These are phyloP conservation scores for Aspergillus carlsbadensis DNA, from an alignment of 495 filamentous ascomycete species.

Conservation along the genomic window DNA sequence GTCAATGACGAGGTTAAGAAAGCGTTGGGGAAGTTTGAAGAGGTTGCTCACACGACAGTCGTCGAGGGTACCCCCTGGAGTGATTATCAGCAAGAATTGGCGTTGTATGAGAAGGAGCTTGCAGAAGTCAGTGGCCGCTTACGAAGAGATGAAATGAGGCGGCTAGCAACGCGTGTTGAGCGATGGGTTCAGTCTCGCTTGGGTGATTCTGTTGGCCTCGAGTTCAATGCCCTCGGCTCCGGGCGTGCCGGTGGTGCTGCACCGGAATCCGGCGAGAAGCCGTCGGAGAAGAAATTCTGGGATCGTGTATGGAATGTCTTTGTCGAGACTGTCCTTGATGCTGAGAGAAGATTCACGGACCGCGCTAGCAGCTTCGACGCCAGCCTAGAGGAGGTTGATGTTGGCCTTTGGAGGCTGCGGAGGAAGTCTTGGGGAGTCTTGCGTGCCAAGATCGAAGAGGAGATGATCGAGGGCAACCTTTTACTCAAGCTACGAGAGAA, in stretches of 20 bases:
- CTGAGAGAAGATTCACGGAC: slow-evolving; percentile 79
- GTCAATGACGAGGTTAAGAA: slow-evolving; percentile 78
- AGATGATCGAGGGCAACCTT: slow-evolving; percentile 96
- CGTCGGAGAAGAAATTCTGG: slow-evolving; percentile 84
- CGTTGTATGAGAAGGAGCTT: slow-evolving; percentile 72
- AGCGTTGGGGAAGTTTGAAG: slow-evolving; percentile 71
- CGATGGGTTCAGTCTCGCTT: slow-evolving; percentile 87
- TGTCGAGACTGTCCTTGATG: slow-evolving; percentile 77
- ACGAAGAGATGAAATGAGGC: slow-evolving; percentile 91
- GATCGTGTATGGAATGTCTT: slow-evolving; percentile 93
- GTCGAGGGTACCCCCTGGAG: slow-evolving; percentile 83
- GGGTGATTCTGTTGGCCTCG: slow-evolving; percentile 81
- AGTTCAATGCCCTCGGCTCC: slow-evolving; percentile 92
- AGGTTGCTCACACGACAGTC: slow-evolving; percentile 67
- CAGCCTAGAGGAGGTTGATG: slow-evolving; percentile 83
- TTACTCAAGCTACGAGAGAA: slow-evolving; percentile 95
- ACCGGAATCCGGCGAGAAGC: slow-evolving; percentile 73
- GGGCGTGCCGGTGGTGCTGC: slow-evolving; percentile 78
- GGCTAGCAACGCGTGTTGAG: slow-evolving; percentile 85
- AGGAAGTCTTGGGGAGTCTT: slow-evolving; percentile 93
- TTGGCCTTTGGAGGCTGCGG: slow-evolving; percentile 88
- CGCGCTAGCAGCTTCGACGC: slow-evolving; percentile 92
- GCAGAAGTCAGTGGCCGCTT: slow-evolving; percentile 79
- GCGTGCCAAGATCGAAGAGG: slow-evolving; percentile 88
- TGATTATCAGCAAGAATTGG: slow-evolving; percentile 64